Percentiles rank a stretch among this genome's conserved stretches.
Conservation (phyloP, 495 filamentous ascomycete genomes). For the Hypoxylon trugodes region DNA sequence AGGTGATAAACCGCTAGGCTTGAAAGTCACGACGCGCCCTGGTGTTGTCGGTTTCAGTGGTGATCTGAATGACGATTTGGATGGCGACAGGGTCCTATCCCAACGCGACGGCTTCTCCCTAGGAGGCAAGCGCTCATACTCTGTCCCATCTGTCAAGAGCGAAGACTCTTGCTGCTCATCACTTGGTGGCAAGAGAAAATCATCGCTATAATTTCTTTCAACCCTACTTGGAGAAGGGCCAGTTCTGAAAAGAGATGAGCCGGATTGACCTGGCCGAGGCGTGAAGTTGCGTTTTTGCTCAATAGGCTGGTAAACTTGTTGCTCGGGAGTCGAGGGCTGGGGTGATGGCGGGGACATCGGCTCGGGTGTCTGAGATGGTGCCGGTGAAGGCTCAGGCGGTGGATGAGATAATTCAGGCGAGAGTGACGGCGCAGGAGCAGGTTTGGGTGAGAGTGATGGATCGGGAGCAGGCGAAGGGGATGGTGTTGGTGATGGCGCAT, state of each 20-base stretch:
- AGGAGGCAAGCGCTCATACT: constrained; percentile 45
- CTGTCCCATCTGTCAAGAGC: constrained; percentile 40
- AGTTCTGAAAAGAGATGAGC: constrained; percentile 46
- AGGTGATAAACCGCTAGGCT: constrained; percentile 50
- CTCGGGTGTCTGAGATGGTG: not conserved
- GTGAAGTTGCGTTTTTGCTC: constrained; percentile 62
- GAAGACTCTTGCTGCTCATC: constrained; percentile 42
- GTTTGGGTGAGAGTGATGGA: no score
- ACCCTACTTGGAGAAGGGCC: constrained; percentile 9
- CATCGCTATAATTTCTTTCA: constrained; percentile 2
- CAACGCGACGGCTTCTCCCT: constrained; percentile 44
- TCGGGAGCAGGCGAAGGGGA: not conserved
- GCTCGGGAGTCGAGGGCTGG: constrained; percentile 45
- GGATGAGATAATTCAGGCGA: constrained; percentile 3
- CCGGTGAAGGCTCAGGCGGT: constrained; percentile 1
- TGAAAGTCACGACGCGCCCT: constrained; percentile 58
- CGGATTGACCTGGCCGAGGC: constrained; percentile 50
- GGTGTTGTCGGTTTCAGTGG: constrained; percentile 59
- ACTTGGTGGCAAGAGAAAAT: constrained; percentile 30
- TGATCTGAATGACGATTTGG: constrained; percentile 61
- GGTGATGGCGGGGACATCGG: constrained; percentile 1
- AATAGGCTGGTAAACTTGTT: constrained; percentile 40
- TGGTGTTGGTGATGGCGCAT: constrained; percentile 4
- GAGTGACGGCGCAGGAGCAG: not conserved
- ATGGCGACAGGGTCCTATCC: constrained; percentile 53